Evolutionary conservation across 768 basidiomycete genomes (phyloP), one percentile per base, ranked within the genome.

Genomic region (Kondoa malvinella): DNA sequence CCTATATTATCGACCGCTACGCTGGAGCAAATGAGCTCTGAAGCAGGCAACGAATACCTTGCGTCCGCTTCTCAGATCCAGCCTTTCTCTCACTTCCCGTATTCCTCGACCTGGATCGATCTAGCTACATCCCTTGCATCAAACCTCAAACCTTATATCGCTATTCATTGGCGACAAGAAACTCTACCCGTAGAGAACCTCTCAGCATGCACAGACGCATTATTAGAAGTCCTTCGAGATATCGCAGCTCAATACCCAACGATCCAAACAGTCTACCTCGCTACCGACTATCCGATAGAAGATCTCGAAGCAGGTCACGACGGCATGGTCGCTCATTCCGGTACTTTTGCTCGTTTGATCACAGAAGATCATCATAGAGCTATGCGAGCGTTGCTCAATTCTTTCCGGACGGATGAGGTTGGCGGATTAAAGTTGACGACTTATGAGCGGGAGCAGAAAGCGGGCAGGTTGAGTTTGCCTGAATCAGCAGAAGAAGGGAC

Each of bases 101-200:
- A 85, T 72, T 78, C 84, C 2, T 72, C 76, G 0, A 71, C 57
- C 1, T 80, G 84, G 65, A 75, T 77, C 50, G 74, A 76, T 12
- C 77, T 84, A 8, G 82, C 81, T 0, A 70, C 73, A 4, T 72
- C 70, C 33, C 73, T 84, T 58, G 72, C 77, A 0, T 73, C 76
- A 0, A 77, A 78, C 25, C 66, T 78, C 0, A 71, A 71, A 0
- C 78, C 81, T 0, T 84, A 81, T 73, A 72, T 81, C 1, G 81
- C 79, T 0, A 79, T 86, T 4, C 82, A 84, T 71, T 86, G 83
- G 84, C 77, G 81, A 26, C 82, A 82, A 79, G 83, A 84, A 70
- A 81, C 78, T 17, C 76, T 84, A 65, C 73, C 80, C 0, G 73
- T 78, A 0, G 75, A 76, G 25, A 72, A 78, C 40, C 77, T 85